phyloP scores from a whole-genome alignment of 1,284 basidiomycete genomes.

The Athelia psychrophila region DNA sequence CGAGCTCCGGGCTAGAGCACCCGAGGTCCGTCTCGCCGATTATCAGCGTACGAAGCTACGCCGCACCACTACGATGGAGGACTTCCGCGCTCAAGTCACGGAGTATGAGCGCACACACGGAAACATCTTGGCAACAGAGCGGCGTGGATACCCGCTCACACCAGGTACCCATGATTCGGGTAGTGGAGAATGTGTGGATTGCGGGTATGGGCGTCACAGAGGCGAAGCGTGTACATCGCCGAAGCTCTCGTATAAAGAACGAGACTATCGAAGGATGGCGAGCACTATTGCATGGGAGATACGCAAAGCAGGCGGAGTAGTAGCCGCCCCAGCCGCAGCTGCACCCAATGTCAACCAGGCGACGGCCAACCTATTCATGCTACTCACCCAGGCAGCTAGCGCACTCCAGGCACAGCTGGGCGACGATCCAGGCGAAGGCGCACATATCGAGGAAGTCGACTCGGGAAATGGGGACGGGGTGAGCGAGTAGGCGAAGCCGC shows the following conservation, averaged over 20 bases:
- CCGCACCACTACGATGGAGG: too few species aligned
- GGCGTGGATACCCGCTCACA: not conserved
- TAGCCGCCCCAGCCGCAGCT: not conserved
- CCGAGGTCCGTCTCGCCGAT: not conserved
- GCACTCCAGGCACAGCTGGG: too few species aligned
- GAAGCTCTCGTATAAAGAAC: not conserved
- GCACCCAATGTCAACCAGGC: not conserved
- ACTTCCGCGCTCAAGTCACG: not conserved
- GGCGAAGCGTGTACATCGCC: not conserved
- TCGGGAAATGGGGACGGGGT: too few species aligned
- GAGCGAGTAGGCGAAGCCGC: too few species aligned
- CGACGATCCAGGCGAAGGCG: too few species aligned
- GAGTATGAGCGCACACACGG: not conserved
- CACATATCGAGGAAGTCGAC: too few species aligned
- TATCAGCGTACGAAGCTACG: not conserved
- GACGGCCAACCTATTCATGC: not conserved
- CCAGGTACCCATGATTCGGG: not conserved
- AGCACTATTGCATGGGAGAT: not conserved
- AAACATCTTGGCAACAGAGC: not conserved
- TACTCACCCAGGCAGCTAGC: not conserved
- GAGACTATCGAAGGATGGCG: not conserved
- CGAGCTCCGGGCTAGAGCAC: not conserved
- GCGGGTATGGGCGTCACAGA: not conserved
- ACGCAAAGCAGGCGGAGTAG: not conserved
- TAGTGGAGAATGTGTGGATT: not conserved